phyloP scores from a whole-genome alignment of 768 basidiomycete species.

The Heimioporus sp. region DNA sequence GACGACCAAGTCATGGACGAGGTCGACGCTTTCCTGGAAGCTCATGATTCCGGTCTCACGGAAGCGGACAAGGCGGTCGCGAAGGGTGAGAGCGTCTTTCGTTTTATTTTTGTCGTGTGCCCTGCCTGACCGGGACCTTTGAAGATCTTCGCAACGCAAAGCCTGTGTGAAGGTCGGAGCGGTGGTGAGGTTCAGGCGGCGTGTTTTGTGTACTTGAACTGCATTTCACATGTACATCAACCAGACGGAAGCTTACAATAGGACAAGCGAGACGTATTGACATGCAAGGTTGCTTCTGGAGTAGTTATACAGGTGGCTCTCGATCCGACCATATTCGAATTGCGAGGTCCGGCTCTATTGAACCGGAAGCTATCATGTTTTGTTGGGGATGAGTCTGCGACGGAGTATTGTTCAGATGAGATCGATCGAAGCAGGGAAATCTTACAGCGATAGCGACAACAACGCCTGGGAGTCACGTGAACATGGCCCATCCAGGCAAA shows the following conservation, averaged over 20 bases:
- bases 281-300: background rate
- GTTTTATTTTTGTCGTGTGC: background rate
- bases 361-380: conserved; percentile 86
- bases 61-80: conserved; percentile 78
- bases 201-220: conserved; percentile 16
- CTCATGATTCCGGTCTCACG: conserved; percentile 82
- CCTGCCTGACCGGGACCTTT: background rate
- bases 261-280: conserved; percentile 5
- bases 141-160: conserved; percentile 62
- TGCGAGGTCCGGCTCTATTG: conserved; percentile 78
- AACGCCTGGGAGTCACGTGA: conserved; percentile 37
- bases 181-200: background rate
- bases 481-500: background rate
- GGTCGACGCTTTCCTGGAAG: conserved; percentile 94
- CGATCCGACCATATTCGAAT: conserved; percentile 82
- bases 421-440: conserved; percentile 12
- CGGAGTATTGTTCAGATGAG: background rate
- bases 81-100: conserved; percentile 50
- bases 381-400: conserved; percentile 78
- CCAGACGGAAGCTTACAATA: conserved; percentile 4
- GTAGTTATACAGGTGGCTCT: conserved; percentile 14
- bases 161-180: conserved; percentile 37
- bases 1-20: conserved; percentile 89
- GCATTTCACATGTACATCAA: conserved; percentile 9
- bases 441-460: conserved; percentile 83